Percentiles rank a stretch among this genome's conserved stretches.
These are phyloP conservation scores for Citeromyces matritensis DNA, from an alignment of 805 yeast species.

Conservation along the genomic window DNA sequence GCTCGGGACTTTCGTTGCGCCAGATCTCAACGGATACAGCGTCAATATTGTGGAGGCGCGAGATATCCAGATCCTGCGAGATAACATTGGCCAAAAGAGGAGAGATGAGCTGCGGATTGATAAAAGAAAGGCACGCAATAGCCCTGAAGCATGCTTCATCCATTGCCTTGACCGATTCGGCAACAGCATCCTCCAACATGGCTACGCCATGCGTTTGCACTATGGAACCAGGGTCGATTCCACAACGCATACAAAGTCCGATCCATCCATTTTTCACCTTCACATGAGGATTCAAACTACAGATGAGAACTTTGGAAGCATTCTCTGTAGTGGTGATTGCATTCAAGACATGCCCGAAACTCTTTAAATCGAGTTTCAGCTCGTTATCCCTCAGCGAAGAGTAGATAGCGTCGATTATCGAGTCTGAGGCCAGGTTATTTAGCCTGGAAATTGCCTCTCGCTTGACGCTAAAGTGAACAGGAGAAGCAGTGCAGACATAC, in stretches of 20 bases:
- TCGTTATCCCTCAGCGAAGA: background rate
- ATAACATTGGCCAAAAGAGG: constrained; percentile 33
- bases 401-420: background rate
- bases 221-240: constrained; percentile 49
- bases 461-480: constrained; percentile 20
- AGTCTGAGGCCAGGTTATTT: background rate
- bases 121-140: constrained; percentile 35
- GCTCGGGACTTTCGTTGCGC: constrained; percentile 52
- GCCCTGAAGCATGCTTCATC: constrained; percentile 36
- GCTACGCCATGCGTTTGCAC: constrained; percentile 14
- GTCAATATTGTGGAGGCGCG: constrained; percentile 22
- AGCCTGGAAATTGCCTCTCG: background rate
- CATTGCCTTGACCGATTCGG: constrained; percentile 6
- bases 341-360: background rate
- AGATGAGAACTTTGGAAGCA: constrained; percentile 12
- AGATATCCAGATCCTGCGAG: constrained; percentile 20
- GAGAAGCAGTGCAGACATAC: constrained; percentile 30
- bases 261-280: constrained; percentile 55
- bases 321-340: background rate
- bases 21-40: constrained; percentile 44
- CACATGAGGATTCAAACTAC: constrained; percentile 26
- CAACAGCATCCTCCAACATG: constrained; percentile 12
- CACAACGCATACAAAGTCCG: constrained; percentile 44
- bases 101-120: constrained; percentile 40
- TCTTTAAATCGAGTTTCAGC: background rate